Evolutionary conservation across 2,329 filamentous ascomycete genomes (phyloP).

Genomic region (Fonsecaea erecta): DNA sequence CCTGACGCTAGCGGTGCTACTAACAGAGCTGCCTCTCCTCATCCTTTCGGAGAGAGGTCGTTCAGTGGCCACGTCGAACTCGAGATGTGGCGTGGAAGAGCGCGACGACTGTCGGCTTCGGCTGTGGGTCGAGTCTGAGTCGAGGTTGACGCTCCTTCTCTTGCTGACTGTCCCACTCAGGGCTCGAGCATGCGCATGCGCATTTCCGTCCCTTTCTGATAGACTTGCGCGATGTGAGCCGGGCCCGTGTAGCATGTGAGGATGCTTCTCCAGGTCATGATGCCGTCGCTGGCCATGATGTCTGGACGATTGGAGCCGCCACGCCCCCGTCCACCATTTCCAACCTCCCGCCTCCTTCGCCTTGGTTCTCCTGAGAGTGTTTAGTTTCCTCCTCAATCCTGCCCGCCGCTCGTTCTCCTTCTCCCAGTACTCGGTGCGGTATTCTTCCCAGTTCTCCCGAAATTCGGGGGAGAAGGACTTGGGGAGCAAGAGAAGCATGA

Average conservation of each 20-base stretch:
- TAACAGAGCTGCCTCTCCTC: constrained; percentile 36
- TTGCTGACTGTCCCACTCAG: constrained; percentile 12
- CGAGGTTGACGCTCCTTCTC: constrained; percentile 18
- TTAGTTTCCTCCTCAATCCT: constrained; percentile 71
- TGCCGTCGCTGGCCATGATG: constrained; percentile 24
- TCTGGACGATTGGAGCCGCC: constrained; percentile 52
- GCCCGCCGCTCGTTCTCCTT: constrained; percentile 88
- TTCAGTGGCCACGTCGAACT: constrained; percentile 28
- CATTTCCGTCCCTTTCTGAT: constrained; percentile 29
- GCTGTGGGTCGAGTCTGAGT: constrained; percentile 34
- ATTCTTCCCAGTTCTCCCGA: constrained; percentile 95
- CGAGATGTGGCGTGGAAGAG: constrained; percentile 36
- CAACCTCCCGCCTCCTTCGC: constrained; percentile 71
- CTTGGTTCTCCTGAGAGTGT: constrained; percentile 66
- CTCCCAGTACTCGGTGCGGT: constrained; percentile 94
- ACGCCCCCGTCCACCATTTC: constrained; percentile 82
- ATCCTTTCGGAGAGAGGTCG: constrained; percentile 29
- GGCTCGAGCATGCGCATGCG: not conserved
- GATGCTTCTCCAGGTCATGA: constrained; percentile 39
- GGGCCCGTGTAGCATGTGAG: constrained; percentile 36
- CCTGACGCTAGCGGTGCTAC: constrained; percentile 33
- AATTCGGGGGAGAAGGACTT: constrained; percentile 96
- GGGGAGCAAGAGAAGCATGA: constrained; percentile 85
- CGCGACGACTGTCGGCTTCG: constrained; percentile 35
- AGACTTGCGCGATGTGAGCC: constrained; percentile 19